phyloP scores from a whole-genome alignment of 2,329 filamentous ascomycete genomes.

The Calonectria pseudoreteaudii region DNA sequence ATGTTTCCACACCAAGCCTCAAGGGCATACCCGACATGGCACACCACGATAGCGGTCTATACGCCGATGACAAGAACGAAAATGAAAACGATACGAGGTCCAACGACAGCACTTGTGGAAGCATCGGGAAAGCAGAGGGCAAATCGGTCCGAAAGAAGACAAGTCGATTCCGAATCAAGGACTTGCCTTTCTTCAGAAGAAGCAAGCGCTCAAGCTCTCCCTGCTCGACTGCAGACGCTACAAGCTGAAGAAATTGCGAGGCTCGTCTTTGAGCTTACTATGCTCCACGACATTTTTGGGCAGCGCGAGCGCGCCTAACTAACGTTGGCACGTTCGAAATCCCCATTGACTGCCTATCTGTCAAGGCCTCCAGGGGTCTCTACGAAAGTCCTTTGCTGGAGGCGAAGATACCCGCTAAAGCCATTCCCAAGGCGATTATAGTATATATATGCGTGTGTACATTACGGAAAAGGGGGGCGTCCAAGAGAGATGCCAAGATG shows the following conservation, averaged over 20 bases:
- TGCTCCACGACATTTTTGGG: background rate
- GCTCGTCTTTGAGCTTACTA: slow-evolving; percentile 24
- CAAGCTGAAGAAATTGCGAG: slow-evolving; percentile 43
- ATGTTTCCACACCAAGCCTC: slow-evolving; percentile 53
- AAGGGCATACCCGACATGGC: slow-evolving; percentile 45
- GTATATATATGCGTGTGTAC: slow-evolving; percentile 41
- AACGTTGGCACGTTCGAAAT: background rate
- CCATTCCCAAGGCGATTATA: slow-evolving; percentile 28
- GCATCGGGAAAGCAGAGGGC: slow-evolving; percentile 60
- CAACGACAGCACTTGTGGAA: slow-evolving; percentile 47
- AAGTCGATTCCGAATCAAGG: slow-evolving; percentile 73
- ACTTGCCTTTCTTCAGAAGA: slow-evolving; percentile 67
- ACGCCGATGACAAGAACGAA: slow-evolving; percentile 45
- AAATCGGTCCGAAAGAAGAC: slow-evolving; percentile 70
- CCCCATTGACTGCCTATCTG: slow-evolving; percentile 19
- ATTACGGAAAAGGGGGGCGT: slow-evolving; percentile 33
- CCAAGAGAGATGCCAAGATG: background rate
- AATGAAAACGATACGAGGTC: slow-evolving; percentile 41
- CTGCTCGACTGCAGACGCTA: slow-evolving; percentile 48
- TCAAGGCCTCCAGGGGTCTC: slow-evolving; percentile 17
- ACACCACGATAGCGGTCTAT: slow-evolving; percentile 36
- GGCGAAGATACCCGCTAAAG: slow-evolving; percentile 12
- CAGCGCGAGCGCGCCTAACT: background rate
- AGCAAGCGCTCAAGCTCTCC: slow-evolving; percentile 57
- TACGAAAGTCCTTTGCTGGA: slow-evolving; percentile 11